Evolutionary conservation across 176 grass and related monocot species (phyloP).

Genomic region (Puya raimondii): DNA sequence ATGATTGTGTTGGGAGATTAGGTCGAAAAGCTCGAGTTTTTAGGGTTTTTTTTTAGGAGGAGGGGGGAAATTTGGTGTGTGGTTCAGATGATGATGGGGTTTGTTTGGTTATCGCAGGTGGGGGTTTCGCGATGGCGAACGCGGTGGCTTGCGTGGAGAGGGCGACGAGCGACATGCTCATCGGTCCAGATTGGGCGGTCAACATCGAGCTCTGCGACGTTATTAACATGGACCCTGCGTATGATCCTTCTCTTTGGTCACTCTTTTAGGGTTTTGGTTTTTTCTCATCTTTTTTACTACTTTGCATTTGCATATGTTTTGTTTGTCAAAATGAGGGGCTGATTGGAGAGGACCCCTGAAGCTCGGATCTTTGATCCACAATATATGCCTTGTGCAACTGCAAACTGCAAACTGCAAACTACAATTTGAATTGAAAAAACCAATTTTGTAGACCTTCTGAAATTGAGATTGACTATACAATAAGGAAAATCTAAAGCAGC

Average conservation of each 20-base stretch:
- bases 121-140: constrained; percentile 19
- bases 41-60: neutral
- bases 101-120: neutral
- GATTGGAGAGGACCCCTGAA: neutral
- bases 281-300: constrained; percentile 9
- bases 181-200: constrained; percentile 88
- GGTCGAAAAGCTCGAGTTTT: neutral
- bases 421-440: neutral
- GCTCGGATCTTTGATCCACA: neutral
- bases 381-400: neutral
- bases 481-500: neutral
- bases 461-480: neutral
- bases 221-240: constrained; percentile 94
- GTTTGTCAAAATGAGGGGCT: neutral
- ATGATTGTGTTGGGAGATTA: too few species aligned
- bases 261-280: constrained; percentile 2
- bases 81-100: neutral
- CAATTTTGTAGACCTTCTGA: neutral
- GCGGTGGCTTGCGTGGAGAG: constrained; percentile 67
- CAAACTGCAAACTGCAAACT: neutral
- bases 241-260: constrained; percentile 1
- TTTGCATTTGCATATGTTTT: neutral
- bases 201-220: constrained; percentile 99
- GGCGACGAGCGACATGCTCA: constrained; percentile 88
- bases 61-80: neutral